A percentile compares a stretch with the other conserved stretches of the same genome.
These are phyloP conservation scores for Diddensiella caesifluorescens DNA, from an alignment of 805 yeast species.

Conservation along the genomic window DNA sequence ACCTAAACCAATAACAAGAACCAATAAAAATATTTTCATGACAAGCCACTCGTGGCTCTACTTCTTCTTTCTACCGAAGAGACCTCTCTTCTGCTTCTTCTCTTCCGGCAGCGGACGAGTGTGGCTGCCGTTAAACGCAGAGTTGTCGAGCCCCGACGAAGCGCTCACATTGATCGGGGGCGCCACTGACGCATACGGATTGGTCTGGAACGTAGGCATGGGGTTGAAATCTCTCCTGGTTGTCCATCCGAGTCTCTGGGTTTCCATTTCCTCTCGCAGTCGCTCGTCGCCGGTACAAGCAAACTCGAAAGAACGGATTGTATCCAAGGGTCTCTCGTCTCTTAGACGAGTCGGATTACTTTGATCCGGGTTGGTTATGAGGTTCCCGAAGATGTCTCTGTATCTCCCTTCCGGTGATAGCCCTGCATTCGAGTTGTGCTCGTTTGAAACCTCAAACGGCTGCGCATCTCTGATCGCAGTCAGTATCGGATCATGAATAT, in stretches of 20 bases:
- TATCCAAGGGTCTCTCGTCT: slow-evolving; percentile 95
- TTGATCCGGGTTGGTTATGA: slow-evolving; percentile 72
- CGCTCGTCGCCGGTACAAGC: slow-evolving; percentile 84
- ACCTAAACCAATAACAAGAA: neutral
- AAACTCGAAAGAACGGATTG: slow-evolving; percentile 89
- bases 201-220: slow-evolving; percentile 51
- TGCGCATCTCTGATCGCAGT: slow-evolving; percentile 93
- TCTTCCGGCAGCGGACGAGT: slow-evolving; percentile 46
- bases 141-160: slow-evolving; percentile 23
- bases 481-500: slow-evolving; percentile 84
- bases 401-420: slow-evolving; percentile 49
- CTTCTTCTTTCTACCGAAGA: slow-evolving; percentile 69
- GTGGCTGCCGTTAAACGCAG: slow-evolving; percentile 26
- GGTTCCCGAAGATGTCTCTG: slow-evolving; percentile 81
- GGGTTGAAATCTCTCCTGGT: slow-evolving; percentile 56
- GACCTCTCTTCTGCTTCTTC: slow-evolving; percentile 72
- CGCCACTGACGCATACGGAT: slow-evolving; percentile 29
- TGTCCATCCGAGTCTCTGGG: slow-evolving; percentile 75
- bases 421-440: slow-evolving; percentile 37
- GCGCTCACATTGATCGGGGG: slow-evolving; percentile 11
- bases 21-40: neutral
- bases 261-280: slow-evolving; percentile 76
- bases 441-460: slow-evolving; percentile 71
- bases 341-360: slow-evolving; percentile 91
- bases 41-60: neutral